phyloP scores from a whole-genome alignment of 768 basidiomycete genomes.

The Boletus coccyginus region DNA sequence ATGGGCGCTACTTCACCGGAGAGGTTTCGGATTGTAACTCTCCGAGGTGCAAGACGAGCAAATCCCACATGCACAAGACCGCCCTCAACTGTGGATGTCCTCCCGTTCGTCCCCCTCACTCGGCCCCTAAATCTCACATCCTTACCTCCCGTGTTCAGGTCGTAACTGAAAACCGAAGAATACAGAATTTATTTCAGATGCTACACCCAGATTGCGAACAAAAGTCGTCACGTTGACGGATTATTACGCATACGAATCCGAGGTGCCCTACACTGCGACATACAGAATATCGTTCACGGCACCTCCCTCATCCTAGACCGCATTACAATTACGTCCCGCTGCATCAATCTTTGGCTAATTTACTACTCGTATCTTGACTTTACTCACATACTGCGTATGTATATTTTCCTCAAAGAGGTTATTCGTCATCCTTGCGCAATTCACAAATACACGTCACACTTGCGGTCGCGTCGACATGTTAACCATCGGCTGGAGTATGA shows the following conservation, averaged over 20 bases:
- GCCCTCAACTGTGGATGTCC: slow-evolving; percentile 34
- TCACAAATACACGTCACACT: background rate
- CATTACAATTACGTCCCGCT: slow-evolving; percentile 5
- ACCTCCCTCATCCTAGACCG: slow-evolving; percentile 14
- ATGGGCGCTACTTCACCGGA: slow-evolving; percentile 38
- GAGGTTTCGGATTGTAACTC: slow-evolving; percentile 31
- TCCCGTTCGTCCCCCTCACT: slow-evolving; percentile 16
- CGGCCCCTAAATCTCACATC: slow-evolving; percentile 10
- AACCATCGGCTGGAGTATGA: slow-evolving; percentile 17
- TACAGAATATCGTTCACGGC: background rate
- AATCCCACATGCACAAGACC: slow-evolving; percentile 34
- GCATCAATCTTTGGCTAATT: slow-evolving; percentile 14
- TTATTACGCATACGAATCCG: background rate
- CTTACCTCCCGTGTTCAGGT: slow-evolving; percentile 20
- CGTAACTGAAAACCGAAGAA: slow-evolving; percentile 35
- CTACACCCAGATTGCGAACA: slow-evolving; percentile 32
- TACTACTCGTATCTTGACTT: slow-evolving; percentile 11
- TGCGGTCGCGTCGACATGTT: slow-evolving; percentile 23
- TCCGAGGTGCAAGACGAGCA: slow-evolving; percentile 33
- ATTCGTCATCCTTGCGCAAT: background rate
- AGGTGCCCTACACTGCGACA: slow-evolving; percentile 1
- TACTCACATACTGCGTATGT: slow-evolving; percentile 16
- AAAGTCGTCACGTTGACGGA: slow-evolving; percentile 12
- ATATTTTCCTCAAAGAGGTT: slow-evolving; percentile 6
- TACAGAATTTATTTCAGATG: slow-evolving; percentile 36